These are phyloP conservation scores for Ceratocystis ficicola DNA, from an alignment of 2,329 filamentous ascomycete genomes.

Conservation along the genomic window DNA sequence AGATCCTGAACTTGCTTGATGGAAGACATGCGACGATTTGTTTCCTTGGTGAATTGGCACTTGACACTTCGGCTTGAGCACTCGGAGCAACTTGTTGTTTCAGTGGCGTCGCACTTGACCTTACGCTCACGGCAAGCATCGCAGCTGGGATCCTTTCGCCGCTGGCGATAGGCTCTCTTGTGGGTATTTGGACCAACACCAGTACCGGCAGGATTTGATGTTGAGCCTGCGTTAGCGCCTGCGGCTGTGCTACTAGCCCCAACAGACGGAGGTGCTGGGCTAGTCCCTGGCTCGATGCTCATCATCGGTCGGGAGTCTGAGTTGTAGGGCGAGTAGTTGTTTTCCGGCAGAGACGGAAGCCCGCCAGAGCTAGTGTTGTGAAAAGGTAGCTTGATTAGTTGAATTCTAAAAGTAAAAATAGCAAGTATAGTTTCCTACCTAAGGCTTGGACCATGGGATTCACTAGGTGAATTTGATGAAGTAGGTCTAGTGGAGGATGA, in stretches of 20 bases:
- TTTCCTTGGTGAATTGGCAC: conserved; percentile 98
- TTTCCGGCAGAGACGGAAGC: conserved; percentile 13
- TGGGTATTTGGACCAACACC: conserved; percentile 38
- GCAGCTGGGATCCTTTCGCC: conserved; percentile 92
- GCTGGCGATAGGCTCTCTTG: conserved; percentile 87
- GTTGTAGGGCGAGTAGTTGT: conserved; percentile 15
- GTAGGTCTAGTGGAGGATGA: conserved; percentile 15
- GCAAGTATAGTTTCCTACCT: conserved; percentile 12
- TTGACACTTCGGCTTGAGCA: conserved; percentile 94
- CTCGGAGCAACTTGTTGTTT: conserved; percentile 91
- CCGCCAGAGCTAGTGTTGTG: conserved; percentile 1
- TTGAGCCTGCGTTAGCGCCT: not conserved
- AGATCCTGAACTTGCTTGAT: conserved; percentile 98
- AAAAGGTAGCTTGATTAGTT: not conserved
- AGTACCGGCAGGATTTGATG: conserved; percentile 1
- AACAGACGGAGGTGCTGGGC: conserved; percentile 18
- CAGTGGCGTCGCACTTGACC: conserved; percentile 88
- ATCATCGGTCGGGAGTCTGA: conserved; percentile 18
- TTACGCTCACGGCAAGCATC: conserved; percentile 86
- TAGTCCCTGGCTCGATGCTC: conserved; percentile 17
- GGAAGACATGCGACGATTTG: conserved; percentile 94
- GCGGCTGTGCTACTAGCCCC: conserved; percentile 2
- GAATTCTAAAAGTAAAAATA: not conserved
- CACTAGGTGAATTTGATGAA: conserved; percentile 16
- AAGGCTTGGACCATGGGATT: conserved; percentile 17